These are phyloP conservation scores for Eimeria necatrix DNA, from an alignment of 169 alveolate species.

Conservation along the genomic window DNA sequence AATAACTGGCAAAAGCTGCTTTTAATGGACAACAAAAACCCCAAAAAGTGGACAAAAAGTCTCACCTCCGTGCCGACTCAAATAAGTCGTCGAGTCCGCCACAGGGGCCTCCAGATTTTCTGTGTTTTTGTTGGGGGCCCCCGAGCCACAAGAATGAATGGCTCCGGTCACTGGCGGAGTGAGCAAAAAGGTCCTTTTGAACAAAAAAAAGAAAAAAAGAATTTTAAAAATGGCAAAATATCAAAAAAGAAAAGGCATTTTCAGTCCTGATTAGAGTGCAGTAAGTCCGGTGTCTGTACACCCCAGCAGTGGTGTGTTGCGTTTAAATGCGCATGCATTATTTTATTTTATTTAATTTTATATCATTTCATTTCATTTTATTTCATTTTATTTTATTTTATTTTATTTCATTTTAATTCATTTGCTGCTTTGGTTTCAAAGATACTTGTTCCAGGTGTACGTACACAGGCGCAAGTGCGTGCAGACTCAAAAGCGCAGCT, in stretches of 20 bases:
- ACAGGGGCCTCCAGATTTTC: constrained; percentile 81
- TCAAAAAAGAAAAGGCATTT: not conserved
- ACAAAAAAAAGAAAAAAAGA: not conserved
- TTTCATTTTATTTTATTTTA: not conserved
- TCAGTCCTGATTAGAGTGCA: not conserved
- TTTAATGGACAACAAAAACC: not conserved
- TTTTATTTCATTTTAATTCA: not conserved
- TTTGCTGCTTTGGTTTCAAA: not conserved
- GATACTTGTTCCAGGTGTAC: not conserved
- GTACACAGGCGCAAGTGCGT: too few relatives aligned
- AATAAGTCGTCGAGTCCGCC: constrained; percentile 76
- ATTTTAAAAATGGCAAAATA: not conserved
- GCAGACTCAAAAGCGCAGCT: too few relatives aligned
- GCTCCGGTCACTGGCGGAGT: constrained; percentile 78
- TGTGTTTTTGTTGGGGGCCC: constrained; percentile 84
- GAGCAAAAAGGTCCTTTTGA: constrained; percentile 41
- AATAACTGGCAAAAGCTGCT: too few relatives aligned
- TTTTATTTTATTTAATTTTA: too few relatives aligned
- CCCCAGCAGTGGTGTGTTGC: too few relatives aligned
- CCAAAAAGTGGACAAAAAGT: not conserved
- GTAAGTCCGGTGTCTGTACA: not conserved
- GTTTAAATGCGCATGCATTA: too few relatives aligned
- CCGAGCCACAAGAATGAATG: constrained; percentile 84
- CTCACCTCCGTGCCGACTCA: constrained; percentile 21
- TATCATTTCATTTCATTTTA: too few relatives aligned